A percentile compares a stretch with the other conserved stretches of the same genome.
These are phyloP conservation scores for Xylaria bambusicola DNA, from an alignment of 495 filamentous ascomycete genomes.

Conservation along the genomic window DNA sequence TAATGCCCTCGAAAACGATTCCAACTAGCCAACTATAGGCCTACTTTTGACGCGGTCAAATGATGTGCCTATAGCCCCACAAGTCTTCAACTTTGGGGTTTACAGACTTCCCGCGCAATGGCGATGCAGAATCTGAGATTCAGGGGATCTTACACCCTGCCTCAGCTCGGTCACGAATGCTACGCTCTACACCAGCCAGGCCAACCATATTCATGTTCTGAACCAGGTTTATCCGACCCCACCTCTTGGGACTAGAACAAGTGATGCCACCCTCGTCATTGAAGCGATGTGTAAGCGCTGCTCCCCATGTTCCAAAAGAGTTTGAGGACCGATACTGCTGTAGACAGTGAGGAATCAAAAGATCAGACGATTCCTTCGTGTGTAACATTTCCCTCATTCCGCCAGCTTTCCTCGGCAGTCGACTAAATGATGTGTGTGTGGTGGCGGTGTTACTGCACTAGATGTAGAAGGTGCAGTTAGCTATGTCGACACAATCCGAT, in stretches of 20 bases:
- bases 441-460: background rate
- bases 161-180: constrained; percentile 3
- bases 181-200: background rate
- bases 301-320: constrained; percentile 10
- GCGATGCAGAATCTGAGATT: constrained; percentile 4
- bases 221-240: background rate
- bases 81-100: background rate
- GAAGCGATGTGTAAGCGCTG: background rate
- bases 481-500: background rate
- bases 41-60: background rate
- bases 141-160: constrained; percentile 8
- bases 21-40: background rate
- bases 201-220: background rate
- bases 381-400: background rate
- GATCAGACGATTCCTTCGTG: background rate
- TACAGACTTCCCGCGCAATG: background rate
- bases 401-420: background rate
- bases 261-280: constrained; percentile 2
- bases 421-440: background rate
- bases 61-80: background rate
- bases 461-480: background rate
- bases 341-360: background rate
- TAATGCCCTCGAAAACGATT: background rate
- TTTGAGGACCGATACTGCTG: constrained; percentile 6
- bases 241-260: background rate